A percentile compares a stretch with the other conserved stretches of the same genome.
These are phyloP conservation scores for Globisporangium carolinianum DNA, from an alignment of 352 stramenopile genomes.

Conservation along the genomic window DNA sequence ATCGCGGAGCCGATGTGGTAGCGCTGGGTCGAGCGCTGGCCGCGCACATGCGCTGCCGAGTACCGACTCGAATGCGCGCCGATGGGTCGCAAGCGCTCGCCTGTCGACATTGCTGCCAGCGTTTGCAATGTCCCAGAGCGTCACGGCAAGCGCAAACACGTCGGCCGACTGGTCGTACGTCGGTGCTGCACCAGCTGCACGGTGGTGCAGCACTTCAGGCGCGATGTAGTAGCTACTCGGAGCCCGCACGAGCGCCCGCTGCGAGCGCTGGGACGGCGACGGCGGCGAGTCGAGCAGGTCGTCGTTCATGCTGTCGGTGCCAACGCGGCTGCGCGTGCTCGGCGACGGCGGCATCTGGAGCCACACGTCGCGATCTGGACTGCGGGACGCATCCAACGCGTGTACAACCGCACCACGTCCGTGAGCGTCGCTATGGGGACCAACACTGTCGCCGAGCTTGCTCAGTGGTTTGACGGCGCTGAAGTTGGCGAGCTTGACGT, in stretches of 20 bases:
- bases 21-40: constrained; percentile 17
- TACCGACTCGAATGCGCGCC: constrained; percentile 37
- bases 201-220: constrained; percentile 42
- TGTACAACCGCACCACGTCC: too few relatives aligned
- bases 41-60: constrained; percentile 21
- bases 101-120: constrained; percentile 13
- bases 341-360: neutral
- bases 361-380: neutral
- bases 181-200: neutral
- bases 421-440: too few relatives aligned
- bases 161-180: constrained; percentile 29
- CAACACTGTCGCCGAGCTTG: neutral
- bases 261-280: constrained; percentile 3
- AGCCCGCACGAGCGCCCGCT: neutral
- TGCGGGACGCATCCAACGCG: neutral
- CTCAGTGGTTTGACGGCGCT: constrained; percentile 28
- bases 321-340: neutral
- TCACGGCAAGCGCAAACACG: constrained; percentile 51
- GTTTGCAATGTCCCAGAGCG: constrained; percentile 61
- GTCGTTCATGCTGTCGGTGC: neutral
- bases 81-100: constrained; percentile 25
- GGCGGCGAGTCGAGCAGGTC: neutral
- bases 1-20: constrained; percentile 28
- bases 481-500: constrained; percentile 65
- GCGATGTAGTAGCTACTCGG: constrained; percentile 36